Evolutionary conservation across 257 asterid species (phyloP).

Genomic region (Fraxinus pennsylvanica): DNA sequence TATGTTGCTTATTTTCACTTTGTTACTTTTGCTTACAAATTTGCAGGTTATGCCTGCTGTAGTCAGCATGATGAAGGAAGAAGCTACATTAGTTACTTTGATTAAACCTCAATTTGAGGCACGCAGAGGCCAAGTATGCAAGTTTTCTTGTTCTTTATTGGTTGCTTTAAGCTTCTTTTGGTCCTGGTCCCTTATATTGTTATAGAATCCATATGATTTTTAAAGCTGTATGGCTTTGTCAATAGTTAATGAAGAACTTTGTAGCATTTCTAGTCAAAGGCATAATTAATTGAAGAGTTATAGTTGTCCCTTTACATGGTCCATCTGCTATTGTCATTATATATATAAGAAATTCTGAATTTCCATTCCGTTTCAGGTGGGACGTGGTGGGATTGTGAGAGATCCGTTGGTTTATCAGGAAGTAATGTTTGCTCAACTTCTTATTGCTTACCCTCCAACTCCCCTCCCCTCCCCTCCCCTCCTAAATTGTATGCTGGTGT

Average conservation of each 20-base stretch:
- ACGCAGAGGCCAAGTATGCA: slow-evolving; percentile 74
- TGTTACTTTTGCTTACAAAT: background rate
- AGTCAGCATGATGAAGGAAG: slow-evolving; percentile 76
- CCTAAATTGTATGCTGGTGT: background rate
- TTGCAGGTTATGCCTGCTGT: slow-evolving; percentile 96
- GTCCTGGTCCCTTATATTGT: background rate
- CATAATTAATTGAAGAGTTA: no score
- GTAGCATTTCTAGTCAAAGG: no score
- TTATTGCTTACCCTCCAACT: background rate
- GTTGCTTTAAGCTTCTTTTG: slow-evolving; percentile 2
- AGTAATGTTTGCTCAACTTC: slow-evolving; percentile 41
- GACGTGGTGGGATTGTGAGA: slow-evolving; percentile 92
- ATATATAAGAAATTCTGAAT: slow-evolving; percentile 1
- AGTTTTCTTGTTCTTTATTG: slow-evolving; percentile 14
- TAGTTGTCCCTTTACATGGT: background rate
- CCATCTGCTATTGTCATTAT: background rate
- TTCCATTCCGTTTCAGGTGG: slow-evolving; percentile 57
- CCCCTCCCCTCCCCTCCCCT: background rate
- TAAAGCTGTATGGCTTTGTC: background rate
- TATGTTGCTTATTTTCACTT: background rate
- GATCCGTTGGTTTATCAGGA: slow-evolving; percentile 82
- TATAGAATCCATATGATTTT: background rate
- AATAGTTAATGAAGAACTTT: background rate
- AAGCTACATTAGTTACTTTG: slow-evolving; percentile 66
- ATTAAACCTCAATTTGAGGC: slow-evolving; percentile 99